A percentile compares a stretch with the other conserved stretches of the same genome.
Evolutionary conservation across 2,329 filamentous ascomycete genomes (phyloP).

Genomic region (Xylaria digitata): DNA sequence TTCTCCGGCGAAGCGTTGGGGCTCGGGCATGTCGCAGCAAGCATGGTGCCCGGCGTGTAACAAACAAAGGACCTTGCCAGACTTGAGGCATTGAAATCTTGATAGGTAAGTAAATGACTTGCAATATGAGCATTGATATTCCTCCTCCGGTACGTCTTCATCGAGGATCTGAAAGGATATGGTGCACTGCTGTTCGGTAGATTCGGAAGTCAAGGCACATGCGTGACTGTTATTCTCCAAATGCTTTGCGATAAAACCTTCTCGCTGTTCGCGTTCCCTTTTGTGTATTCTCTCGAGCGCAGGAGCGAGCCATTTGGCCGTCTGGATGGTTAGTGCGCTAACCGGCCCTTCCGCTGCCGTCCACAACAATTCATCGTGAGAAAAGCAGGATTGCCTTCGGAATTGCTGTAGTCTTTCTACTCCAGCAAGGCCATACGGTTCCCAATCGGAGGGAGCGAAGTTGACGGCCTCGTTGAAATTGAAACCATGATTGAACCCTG

Average conservation of each 20-base stretch:
- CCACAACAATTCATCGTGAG: constrained; percentile 92
- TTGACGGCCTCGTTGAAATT: constrained; percentile 99
- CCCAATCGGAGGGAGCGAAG: constrained; percentile 95
- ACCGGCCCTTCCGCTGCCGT: constrained; percentile 86
- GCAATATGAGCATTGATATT: constrained; percentile 91
- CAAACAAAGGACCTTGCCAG: constrained; percentile 84
- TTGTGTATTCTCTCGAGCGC: constrained; percentile 82
- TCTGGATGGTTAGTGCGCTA: constrained; percentile 78
- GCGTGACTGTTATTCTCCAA: constrained; percentile 64
- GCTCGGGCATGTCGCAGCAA: constrained; percentile 78
- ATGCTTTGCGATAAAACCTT: constrained; percentile 75
- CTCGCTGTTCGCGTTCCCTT: constrained; percentile 76
- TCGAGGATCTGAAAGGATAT: constrained; percentile 75
- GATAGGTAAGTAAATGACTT: constrained; percentile 93
- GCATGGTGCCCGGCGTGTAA: constrained; percentile 82
- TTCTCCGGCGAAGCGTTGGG: constrained; percentile 74
- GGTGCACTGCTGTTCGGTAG: constrained; percentile 63
- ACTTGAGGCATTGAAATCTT: constrained; percentile 84
- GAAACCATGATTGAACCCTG: constrained; percentile 98
- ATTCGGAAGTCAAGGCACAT: constrained; percentile 63
- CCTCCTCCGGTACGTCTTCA: constrained; percentile 84
- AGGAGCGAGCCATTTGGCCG: constrained; percentile 93
- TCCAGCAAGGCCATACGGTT: constrained; percentile 86
- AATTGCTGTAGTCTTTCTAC: constrained; percentile 89
- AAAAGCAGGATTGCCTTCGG: constrained; percentile 93